Percentiles rank a stretch among this genome's conserved stretches.
These are phyloP conservation scores for Sicyos edulis DNA, from an alignment of 306 rosid genomes.

Conservation along the genomic window DNA sequence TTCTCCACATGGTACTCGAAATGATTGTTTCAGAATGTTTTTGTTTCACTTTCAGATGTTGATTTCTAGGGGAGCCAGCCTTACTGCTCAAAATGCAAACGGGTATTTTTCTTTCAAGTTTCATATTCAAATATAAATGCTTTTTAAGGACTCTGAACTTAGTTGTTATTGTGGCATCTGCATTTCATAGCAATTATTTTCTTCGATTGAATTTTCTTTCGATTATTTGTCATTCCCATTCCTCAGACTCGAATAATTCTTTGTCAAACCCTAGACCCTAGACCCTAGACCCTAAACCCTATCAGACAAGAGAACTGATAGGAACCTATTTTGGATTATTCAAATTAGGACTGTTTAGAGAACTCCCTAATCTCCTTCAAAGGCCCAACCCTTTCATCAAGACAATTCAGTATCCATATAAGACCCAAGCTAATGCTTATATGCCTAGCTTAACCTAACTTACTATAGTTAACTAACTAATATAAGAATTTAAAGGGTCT, in stretches of 20 bases:
- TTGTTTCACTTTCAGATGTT: constrained; percentile 52
- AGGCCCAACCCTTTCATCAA: no score
- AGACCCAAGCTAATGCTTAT: no score
- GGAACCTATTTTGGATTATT: no score
- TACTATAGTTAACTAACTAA: no score
- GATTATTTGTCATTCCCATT: background rate
- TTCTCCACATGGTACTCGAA: background rate
- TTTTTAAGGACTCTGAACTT: background rate
- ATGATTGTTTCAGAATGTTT: constrained; percentile 22
- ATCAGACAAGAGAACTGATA: background rate
- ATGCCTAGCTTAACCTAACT: no score
- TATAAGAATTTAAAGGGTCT: no score
- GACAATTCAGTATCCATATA: no score
- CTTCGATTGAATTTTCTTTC: background rate
- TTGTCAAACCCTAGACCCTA: no score
- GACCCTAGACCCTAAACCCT: no score
- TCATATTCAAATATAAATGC: background rate
- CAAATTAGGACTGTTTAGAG: no score
- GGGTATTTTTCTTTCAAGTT: constrained; percentile 46
- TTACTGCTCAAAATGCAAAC: constrained; percentile 67
- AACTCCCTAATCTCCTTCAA: no score
- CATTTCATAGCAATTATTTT: background rate
- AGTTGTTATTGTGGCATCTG: background rate
- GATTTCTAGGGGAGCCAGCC: constrained; percentile 73
- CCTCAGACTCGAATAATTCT: background rate